Conservation (phyloP, 106 monocot species). For the Acanthochlamys bracteata region DNA sequence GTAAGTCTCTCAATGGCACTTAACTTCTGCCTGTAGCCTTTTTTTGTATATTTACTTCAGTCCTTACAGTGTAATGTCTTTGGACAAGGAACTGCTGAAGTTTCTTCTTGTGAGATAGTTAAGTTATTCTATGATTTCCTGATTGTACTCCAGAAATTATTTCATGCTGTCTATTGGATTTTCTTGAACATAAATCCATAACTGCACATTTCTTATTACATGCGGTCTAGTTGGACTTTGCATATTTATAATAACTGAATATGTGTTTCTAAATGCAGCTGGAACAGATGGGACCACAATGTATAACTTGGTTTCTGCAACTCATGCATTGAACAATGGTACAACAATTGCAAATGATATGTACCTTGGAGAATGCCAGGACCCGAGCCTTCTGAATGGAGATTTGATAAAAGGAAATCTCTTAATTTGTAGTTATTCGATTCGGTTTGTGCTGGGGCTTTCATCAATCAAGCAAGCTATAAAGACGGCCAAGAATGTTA, state of each 20-base stretch:
- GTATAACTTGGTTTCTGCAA: constrained; percentile 69
- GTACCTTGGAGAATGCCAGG: constrained; percentile 90
- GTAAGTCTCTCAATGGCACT: constrained; percentile 37
- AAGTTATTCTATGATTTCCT: not conserved
- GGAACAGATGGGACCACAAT: constrained; percentile 65
- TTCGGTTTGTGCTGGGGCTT: constrained; percentile 84
- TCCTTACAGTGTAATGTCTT: not conserved
- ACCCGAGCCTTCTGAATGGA: constrained; percentile 54
- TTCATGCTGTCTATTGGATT: too few relatives aligned
- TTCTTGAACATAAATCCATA: too few relatives aligned
- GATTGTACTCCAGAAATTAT: not conserved
- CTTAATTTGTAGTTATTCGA: constrained; percentile 79
- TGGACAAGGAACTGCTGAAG: too few relatives aligned
- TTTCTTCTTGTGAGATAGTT: too few relatives aligned
- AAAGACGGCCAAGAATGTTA: constrained; percentile 79
- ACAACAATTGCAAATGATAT: constrained; percentile 31
- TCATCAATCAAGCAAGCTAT: constrained; percentile 83
- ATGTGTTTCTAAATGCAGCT: constrained; percentile 29
- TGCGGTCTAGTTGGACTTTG: too few relatives aligned
- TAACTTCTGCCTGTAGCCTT: not conserved
- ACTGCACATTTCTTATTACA: too few relatives aligned
- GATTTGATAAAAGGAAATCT: constrained; percentile 60
- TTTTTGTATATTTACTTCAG: not conserved
- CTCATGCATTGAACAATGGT: constrained; percentile 61
- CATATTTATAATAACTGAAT: too few relatives aligned